A percentile compares a stretch with the other conserved stretches of the same genome.
Evolutionary conservation across 2,329 filamentous ascomycete genomes (phyloP).

Genomic region (Arthrocladium fulminans): DNA sequence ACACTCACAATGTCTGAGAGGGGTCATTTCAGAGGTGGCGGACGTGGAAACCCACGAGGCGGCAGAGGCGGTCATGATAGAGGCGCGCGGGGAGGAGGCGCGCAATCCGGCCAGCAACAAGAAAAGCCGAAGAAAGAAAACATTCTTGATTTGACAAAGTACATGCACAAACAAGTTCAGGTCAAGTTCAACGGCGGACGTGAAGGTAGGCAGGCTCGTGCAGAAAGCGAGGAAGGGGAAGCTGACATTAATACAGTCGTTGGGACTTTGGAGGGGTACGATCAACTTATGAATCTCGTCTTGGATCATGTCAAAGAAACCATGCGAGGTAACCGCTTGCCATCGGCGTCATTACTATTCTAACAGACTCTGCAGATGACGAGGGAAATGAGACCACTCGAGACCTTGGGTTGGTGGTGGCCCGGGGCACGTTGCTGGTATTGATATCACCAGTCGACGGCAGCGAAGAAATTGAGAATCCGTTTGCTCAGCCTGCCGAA

Average conservation of each 20-base stretch:
- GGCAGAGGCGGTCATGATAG: conserved; percentile 25
- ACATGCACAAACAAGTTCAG: conserved; percentile 90
- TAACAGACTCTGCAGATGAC: conserved; percentile 55
- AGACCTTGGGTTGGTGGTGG: conserved; percentile 76
- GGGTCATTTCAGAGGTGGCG: conserved; percentile 45
- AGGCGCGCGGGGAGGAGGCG: conserved; percentile 33
- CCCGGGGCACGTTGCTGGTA: conserved; percentile 83
- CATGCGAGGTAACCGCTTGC: conserved; percentile 59
- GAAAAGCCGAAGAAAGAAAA: conserved; percentile 97
- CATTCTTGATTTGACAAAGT: conserved; percentile 88
- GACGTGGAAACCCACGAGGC: conserved; percentile 29
- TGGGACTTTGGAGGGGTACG: conserved; percentile 86
- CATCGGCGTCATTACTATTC: neutral
- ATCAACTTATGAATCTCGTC: conserved; percentile 96
- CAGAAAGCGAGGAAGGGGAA: neutral
- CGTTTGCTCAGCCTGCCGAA: conserved; percentile 64
- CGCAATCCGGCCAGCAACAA: conserved; percentile 42
- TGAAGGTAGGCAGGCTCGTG: conserved; percentile 54
- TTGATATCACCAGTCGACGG: conserved; percentile 88
- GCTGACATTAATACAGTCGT: conserved; percentile 50
- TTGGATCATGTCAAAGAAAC: conserved; percentile 88
- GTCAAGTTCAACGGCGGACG: conserved; percentile 96
- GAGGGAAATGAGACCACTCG: conserved; percentile 80
- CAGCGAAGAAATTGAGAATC: conserved; percentile 92
- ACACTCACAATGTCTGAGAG: conserved; percentile 33